Percentiles rank a stretch among this genome's conserved stretches.
Conservation (phyloP, 306 rosid genomes). For the Comarum palustre region DNA sequence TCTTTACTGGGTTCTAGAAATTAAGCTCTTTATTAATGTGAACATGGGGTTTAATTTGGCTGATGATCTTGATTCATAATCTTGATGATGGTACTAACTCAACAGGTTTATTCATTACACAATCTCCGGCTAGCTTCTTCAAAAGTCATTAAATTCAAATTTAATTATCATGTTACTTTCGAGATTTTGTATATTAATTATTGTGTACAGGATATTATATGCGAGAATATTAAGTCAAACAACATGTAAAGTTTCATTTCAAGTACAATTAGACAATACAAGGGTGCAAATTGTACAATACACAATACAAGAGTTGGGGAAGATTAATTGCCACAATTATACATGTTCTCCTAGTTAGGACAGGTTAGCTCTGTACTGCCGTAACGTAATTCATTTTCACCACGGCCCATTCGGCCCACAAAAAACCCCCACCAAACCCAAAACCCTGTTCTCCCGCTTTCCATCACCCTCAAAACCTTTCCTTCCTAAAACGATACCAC, state of each 20-base stretch:
- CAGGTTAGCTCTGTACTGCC: background rate
- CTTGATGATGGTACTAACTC: background rate
- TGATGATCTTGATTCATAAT: background rate
- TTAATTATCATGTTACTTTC: background rate
- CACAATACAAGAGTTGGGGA: no score
- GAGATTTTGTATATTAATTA: no score
- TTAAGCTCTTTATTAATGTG: background rate
- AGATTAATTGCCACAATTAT: no score
- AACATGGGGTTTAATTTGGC: conserved; percentile 4
- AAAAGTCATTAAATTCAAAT: background rate
- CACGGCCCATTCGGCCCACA: background rate
- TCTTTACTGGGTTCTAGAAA: background rate
- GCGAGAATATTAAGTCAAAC: no score
- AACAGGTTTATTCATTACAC: background rate
- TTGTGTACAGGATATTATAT: no score
- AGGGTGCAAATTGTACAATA: no score
- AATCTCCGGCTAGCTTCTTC: background rate
- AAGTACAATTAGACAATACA: no score
- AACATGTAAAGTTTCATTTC: no score
- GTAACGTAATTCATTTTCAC: background rate
- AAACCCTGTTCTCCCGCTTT: background rate
- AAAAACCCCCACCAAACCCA: background rate
- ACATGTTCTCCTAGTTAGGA: background rate
- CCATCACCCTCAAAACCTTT: background rate
- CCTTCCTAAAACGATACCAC: background rate